Conservation (phyloP, 2,329 filamentous ascomycete genomes). For the Ascochyta pisi region DNA sequence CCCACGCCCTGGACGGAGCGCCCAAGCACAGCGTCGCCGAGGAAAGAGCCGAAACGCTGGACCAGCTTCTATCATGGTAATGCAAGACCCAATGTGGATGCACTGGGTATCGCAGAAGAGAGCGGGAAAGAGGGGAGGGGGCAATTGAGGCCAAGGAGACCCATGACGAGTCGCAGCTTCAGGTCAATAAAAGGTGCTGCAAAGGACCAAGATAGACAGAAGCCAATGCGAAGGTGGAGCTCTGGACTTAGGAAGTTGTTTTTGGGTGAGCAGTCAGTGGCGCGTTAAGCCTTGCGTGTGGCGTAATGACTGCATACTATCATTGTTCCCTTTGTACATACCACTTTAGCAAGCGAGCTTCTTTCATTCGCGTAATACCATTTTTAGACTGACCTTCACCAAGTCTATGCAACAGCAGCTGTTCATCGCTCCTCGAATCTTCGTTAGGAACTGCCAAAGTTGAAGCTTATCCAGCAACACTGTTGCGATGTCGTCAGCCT, state of each 20-base stretch:
- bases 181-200: slow-evolving; percentile 12
- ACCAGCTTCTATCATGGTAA: slow-evolving; percentile 11
- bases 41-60: slow-evolving; percentile 14
- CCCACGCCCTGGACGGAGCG: slow-evolving; percentile 11
- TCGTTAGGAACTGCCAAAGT: too few species aligned
- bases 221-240: slow-evolving; percentile 32
- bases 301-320: neutral
- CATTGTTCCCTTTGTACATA: neutral
- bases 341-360: slow-evolving; percentile 2
- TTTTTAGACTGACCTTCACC: too few species aligned
- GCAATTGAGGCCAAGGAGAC: neutral
- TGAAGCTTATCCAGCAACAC: too few species aligned
- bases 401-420: too few species aligned
- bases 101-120: slow-evolving; percentile 9
- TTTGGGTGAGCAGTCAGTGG: slow-evolving; percentile 2
- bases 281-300: neutral
- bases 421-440: too few species aligned
- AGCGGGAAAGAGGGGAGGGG: neutral
- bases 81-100: slow-evolving; percentile 5
- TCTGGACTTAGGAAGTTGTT: slow-evolving; percentile 32
- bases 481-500: too few species aligned
- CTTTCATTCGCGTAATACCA: neutral
- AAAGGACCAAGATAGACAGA: slow-evolving; percentile 15
- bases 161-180: slow-evolving; percentile 14
- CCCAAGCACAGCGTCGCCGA: slow-evolving; percentile 12